Base-by-base conservation (phyloP, 129 eudicot species). In the Solidago caesia region DNA sequence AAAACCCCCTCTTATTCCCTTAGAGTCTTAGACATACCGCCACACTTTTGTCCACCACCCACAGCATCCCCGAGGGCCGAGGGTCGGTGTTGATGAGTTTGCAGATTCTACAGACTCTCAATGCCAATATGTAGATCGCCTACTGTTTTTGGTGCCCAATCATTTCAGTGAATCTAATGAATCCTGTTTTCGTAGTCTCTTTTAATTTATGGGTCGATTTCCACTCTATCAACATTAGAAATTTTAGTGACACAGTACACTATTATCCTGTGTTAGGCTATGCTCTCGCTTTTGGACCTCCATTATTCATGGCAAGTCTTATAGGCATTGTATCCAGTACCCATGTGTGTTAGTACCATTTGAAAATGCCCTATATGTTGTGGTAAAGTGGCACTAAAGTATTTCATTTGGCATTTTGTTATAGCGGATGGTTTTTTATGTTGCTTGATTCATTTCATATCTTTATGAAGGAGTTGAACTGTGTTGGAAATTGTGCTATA, bases 331-430 rank as follows among this genome's bases (percentile, higher is more conserved):
- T 44, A 21, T 21, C 21, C 21, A 21, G 21, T 21, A 21, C 21
- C 55, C 25, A 52, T 73, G 39, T 45, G 62, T 58, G 58, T 2
- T 14, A 13, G 57, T 73, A n/a, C 29, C 59, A 12, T 12, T 26
- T 27, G 8, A 44, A 73, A 57, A 57, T 60, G 4, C 8, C 45
- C 21, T 21, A 45, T 26, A 59, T 59, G 26, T 42, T 44, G 43
- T 59, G 44, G 15, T 21, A 12, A 72, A 72, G 39, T 33, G 3
- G 39, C 2, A 33, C 39, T 33, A 33, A 33, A 33, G 39, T 33
- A 33, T 33, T 33, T 59, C 53, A 25, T 73, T 55, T 44, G 53
- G 68, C 68, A 58, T 73, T 46, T 71, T 73, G 68, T 4, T 57
- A 56, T 57, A n/a, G 14, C 52, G 21, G 53, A 66, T 16, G 55